phyloP scores from a whole-genome alignment of 2,329 filamentous ascomycete genomes.

The Hypoxylon rubiginosum region DNA sequence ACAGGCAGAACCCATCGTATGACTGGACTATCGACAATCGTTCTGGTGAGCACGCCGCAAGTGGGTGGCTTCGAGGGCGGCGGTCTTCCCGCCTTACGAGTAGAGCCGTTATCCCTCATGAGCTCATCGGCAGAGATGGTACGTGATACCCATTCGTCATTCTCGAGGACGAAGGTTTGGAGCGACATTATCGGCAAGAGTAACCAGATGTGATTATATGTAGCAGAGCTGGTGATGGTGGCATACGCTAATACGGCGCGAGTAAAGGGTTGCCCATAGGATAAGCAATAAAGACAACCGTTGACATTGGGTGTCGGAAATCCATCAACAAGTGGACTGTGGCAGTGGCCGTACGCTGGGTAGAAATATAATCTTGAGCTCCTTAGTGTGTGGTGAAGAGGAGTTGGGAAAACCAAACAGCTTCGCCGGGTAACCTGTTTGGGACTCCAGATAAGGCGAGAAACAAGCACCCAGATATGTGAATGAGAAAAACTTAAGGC shows the following conservation, averaged over 20 bases:
- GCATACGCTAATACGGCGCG: not conserved
- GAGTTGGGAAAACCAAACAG: not conserved
- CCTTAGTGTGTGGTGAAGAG: not conserved
- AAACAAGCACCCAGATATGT: not conserved
- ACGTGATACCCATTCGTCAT: constrained; percentile 70
- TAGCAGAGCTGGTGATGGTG: not conserved
- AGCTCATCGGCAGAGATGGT: constrained; percentile 59
- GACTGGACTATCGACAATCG: constrained; percentile 80
- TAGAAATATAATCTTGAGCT: not conserved
- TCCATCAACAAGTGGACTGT: not conserved
- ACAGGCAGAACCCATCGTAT: constrained; percentile 83
- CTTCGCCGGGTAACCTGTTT: not conserved
- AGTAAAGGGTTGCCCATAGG: not conserved
- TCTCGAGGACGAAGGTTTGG: constrained; percentile 66
- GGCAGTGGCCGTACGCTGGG: not conserved
- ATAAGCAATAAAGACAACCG: not conserved
- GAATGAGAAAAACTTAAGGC: not conserved
- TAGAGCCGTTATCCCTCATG: constrained; percentile 51
- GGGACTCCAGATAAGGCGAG: not conserved
- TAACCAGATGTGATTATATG: not conserved
- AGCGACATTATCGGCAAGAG: constrained; percentile 59
- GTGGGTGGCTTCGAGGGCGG: constrained; percentile 60
- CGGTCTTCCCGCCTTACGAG: constrained; percentile 48
- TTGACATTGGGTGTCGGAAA: not conserved
- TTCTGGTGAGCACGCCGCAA: constrained; percentile 82